Evolutionary conservation across 2,329 filamentous ascomycete genomes (phyloP).

Genomic region (Zelopaecilomyces penicillatus): DNA sequence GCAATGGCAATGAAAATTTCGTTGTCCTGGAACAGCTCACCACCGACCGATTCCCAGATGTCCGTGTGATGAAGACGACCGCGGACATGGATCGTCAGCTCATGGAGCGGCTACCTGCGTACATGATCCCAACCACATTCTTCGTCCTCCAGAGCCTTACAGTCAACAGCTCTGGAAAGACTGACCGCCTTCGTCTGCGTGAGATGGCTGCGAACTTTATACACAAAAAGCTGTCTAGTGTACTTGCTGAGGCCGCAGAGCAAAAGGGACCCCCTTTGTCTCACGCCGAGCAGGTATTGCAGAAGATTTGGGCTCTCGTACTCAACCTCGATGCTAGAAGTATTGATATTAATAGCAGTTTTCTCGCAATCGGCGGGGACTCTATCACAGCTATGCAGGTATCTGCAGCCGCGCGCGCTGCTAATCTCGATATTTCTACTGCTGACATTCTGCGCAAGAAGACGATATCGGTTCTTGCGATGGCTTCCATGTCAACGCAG

Average conservation of each 20-base stretch:
- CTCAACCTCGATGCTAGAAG: neutral
- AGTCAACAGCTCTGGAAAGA: conserved; percentile 2
- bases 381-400: neutral
- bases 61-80: neutral
- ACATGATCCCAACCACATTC: conserved; percentile 2
- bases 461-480: neutral
- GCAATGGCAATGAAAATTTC: too few species aligned
- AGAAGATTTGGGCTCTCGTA: neutral
- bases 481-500: neutral
- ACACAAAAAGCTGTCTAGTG: too few species aligned
- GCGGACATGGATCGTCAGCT: neutral
- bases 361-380: neutral
- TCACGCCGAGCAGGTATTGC: neutral
- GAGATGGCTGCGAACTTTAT: neutral
- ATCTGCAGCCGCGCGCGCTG: neutral
- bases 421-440: neutral
- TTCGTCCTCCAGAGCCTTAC: conserved; percentile 1
- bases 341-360: neutral
- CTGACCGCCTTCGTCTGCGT: neutral
- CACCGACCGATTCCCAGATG: neutral
- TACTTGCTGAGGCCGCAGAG: neutral
- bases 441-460: neutral
- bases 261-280: neutral
- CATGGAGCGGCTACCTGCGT: neutral
- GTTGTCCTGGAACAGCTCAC: neutral